Conservation (phyloP, 2,329 filamentous ascomycete species). For the Fusarium avenaceum region DNA sequence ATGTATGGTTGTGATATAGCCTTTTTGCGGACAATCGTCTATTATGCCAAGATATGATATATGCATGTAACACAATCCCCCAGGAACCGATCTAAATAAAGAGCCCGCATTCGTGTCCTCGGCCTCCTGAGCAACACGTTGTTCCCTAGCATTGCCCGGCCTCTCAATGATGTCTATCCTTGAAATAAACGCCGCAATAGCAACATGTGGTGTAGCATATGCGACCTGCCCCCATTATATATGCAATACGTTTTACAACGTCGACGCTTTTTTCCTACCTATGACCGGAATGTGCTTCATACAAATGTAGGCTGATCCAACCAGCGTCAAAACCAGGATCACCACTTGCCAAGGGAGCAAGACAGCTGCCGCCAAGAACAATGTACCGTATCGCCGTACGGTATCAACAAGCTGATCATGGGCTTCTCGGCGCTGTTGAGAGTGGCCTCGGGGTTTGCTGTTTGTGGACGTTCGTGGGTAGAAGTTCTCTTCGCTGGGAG, state of each 20-base stretch:
- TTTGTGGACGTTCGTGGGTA: slow-evolving; percentile 28
- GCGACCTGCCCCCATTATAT: slow-evolving; percentile 22
- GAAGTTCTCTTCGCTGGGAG: slow-evolving; percentile 40
- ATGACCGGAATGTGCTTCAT: slow-evolving; percentile 49
- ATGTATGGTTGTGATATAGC: neutral
- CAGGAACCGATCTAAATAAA: slow-evolving; percentile 38
- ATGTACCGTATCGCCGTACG: slow-evolving; percentile 59
- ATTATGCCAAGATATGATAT: slow-evolving; percentile 40
- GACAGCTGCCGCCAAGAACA: slow-evolving; percentile 60
- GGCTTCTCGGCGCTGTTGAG: slow-evolving; percentile 52
- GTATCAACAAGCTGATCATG: slow-evolving; percentile 57
- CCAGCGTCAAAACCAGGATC: slow-evolving; percentile 53
- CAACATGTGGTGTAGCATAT: slow-evolving; percentile 46
- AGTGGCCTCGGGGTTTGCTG: slow-evolving; percentile 50
- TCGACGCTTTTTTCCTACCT: slow-evolving; percentile 39
- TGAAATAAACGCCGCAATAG: slow-evolving; percentile 51
- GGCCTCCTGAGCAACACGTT: slow-evolving; percentile 20
- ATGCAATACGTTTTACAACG: slow-evolving; percentile 46
- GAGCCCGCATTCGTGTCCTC: slow-evolving; percentile 22
- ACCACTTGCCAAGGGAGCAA: slow-evolving; percentile 62
- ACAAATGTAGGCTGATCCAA: slow-evolving; percentile 59
- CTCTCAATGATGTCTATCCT: slow-evolving; percentile 34
- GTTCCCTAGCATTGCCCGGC: slow-evolving; percentile 17
- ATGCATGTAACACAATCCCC: slow-evolving; percentile 30
- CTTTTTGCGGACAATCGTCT: slow-evolving; percentile 32